Percentiles rank a stretch among this genome's conserved stretches.
Evolutionary conservation across 768 basidiomycete genomes (phyloP).

Genomic region (Mycena kentingensis): DNA sequence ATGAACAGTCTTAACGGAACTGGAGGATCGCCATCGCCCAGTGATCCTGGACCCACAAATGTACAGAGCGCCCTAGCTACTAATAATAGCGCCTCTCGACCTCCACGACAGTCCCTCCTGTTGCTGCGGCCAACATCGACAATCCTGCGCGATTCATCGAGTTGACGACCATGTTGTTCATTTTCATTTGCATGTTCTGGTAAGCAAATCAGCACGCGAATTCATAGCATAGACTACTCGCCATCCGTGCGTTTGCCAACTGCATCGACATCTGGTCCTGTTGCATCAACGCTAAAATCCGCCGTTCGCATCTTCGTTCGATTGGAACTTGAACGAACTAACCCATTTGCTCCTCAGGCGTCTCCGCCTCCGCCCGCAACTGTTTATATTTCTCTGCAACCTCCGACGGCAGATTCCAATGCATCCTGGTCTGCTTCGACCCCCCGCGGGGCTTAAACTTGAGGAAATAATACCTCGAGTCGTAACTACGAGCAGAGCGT

Average conservation of each 20-base stretch:
- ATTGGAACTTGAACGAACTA: no score
- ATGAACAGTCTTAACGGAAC: no score
- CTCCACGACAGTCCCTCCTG: slow-evolving; percentile 4
- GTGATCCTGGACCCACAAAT: no score
- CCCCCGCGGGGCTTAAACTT: slow-evolving; percentile 13
- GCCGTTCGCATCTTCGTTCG: no score
- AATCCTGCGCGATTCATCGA: not conserved
- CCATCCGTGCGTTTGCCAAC: slow-evolving; percentile 4
- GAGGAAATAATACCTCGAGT: slow-evolving; percentile 10
- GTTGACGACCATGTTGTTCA: slow-evolving; percentile 1
- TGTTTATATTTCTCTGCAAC: slow-evolving; percentile 1
- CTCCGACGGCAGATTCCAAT: slow-evolving; percentile 11
- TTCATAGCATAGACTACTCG: not conserved
- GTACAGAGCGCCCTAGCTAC: no score
- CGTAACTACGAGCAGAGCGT: slow-evolving; percentile 17
- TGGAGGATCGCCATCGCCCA: no score
- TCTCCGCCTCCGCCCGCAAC: not conserved
- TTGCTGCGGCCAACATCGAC: not conserved
- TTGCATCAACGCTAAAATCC: not conserved
- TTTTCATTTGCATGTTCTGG: slow-evolving; percentile 3
- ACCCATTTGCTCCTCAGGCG: slow-evolving; percentile 6
- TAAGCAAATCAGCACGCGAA: not conserved
- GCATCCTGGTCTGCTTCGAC: slow-evolving; percentile 2
- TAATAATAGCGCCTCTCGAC: no score
- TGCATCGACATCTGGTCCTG: slow-evolving; percentile 7